Conservation (phyloP, 352 stramenopile genomes). For the Halophytophthora batemanensis region DNA sequence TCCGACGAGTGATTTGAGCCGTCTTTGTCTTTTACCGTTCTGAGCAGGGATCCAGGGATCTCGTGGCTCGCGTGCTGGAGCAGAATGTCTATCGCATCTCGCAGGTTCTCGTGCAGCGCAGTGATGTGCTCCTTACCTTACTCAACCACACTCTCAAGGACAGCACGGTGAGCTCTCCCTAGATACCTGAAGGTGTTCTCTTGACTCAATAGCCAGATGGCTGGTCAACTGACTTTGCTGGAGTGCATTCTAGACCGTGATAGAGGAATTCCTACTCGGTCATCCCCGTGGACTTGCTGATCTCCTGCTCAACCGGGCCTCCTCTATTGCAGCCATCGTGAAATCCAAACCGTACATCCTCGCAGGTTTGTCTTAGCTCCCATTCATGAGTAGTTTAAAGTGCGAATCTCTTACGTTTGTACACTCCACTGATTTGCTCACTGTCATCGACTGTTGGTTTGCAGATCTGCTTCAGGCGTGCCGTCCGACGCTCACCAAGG, state of each 20-base stretch:
- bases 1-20: not conserved
- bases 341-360: constrained; percentile 60
- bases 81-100: constrained; percentile 72
- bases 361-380: constrained; percentile 26
- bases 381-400: not conserved
- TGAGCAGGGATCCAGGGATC: constrained; percentile 39
- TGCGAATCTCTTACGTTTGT: constrained; percentile 1
- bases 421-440: not conserved
- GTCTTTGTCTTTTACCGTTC: not conserved
- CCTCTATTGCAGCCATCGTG: constrained; percentile 41
- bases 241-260: constrained; percentile 26
- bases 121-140: constrained; percentile 50
- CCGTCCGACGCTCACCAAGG: constrained; percentile 35
- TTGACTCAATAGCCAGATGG: not conserved
- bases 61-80: constrained; percentile 67
- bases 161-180: constrained; percentile 34
- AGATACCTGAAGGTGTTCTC: not conserved
- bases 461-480: constrained; percentile 45
- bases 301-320: constrained; percentile 50
- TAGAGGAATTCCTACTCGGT: constrained; percentile 70
- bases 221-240: not conserved
- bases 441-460: constrained; percentile 1
- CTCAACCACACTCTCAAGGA: constrained; percentile 64
- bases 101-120: constrained; percentile 46
- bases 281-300: constrained; percentile 60